A percentile compares a stretch with the other conserved stretches of the same genome.
These are phyloP conservation scores for Jatropha multifida DNA, from an alignment of 441 rosid genomes.

Conservation along the genomic window DNA sequence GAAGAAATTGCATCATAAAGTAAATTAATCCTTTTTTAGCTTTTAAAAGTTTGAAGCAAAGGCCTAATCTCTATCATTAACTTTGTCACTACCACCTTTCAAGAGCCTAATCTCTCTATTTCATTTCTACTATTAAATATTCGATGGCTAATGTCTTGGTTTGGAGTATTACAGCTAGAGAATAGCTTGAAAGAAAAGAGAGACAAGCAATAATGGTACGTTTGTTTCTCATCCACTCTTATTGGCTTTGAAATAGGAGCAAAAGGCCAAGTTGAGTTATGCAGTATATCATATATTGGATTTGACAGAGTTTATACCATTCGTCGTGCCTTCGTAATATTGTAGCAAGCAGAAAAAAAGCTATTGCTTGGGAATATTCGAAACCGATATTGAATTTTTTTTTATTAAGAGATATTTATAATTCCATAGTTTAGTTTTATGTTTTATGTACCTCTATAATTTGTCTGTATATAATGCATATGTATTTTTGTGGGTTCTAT, in stretches of 20 bases:
- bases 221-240: conserved; percentile 12
- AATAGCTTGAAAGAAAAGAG: not conserved
- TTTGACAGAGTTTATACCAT: too few relatives aligned
- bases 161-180: not conserved
- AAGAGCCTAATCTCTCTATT: not conserved
- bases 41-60: conserved; percentile 10
- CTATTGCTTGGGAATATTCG: too few relatives aligned
- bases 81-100: not conserved
- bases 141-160: not conserved
- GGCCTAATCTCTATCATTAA: not conserved
- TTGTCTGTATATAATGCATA: too few relatives aligned
- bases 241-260: conserved; percentile 1
- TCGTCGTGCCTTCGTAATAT: too few relatives aligned
- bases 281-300: not conserved
- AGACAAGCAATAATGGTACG: not conserved
- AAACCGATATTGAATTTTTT: too few relatives aligned
- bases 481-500: too few relatives aligned
- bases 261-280: not conserved
- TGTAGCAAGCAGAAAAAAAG: too few relatives aligned
- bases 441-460: too few relatives aligned
- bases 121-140: not conserved
- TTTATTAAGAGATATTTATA: too few relatives aligned
- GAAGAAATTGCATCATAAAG: not conserved
- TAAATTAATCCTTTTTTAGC: not conserved
- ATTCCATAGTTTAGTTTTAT: too few relatives aligned